These are phyloP conservation scores for Carex kokanica DNA, from an alignment of 176 grass and related monocot genomes.

Conservation along the genomic window DNA sequence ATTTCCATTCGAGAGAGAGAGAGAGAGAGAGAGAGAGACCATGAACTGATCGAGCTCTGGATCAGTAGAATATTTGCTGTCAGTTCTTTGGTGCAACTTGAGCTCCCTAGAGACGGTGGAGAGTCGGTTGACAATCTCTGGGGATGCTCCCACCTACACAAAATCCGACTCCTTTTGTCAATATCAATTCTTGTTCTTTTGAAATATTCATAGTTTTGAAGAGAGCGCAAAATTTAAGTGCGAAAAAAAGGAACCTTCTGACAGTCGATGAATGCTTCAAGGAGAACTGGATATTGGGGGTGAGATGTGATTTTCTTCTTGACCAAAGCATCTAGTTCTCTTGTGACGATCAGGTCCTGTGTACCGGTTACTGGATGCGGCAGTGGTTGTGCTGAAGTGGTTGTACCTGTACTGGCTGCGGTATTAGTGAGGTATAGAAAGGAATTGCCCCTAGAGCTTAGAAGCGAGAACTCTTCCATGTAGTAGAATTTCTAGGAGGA, in stretches of 20 bases:
- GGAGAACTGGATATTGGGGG: slow-evolving; percentile 59
- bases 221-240: not conserved
- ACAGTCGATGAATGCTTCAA: slow-evolving; percentile 73
- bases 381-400: not conserved
- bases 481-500: not conserved
- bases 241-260: slow-evolving; percentile 46
- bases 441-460: slow-evolving; percentile 38
- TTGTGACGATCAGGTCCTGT: not conserved
- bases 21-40: slow-evolving; percentile 38
- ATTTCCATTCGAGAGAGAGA: not conserved
- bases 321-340: slow-evolving; percentile 33
- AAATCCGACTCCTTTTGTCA: slow-evolving; percentile 13
- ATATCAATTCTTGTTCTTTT: slow-evolving; percentile 7
- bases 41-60: slow-evolving; percentile 94
- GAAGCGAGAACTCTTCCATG: slow-evolving; percentile 54
- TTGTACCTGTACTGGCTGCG: slow-evolving; percentile 23
- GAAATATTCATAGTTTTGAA: not conserved
- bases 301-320: slow-evolving; percentile 84
- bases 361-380: not conserved
- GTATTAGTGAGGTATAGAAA: slow-evolving; percentile 33
- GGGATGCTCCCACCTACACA: slow-evolving; percentile 68
- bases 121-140: slow-evolving; percentile 46
- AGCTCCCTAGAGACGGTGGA: slow-evolving; percentile 46
- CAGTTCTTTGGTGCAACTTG: slow-evolving; percentile 32
- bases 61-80: slow-evolving; percentile 27